These are phyloP conservation scores for Dimocarpus longan DNA, from an alignment of 345 rosid genomes.

Conservation along the genomic window DNA sequence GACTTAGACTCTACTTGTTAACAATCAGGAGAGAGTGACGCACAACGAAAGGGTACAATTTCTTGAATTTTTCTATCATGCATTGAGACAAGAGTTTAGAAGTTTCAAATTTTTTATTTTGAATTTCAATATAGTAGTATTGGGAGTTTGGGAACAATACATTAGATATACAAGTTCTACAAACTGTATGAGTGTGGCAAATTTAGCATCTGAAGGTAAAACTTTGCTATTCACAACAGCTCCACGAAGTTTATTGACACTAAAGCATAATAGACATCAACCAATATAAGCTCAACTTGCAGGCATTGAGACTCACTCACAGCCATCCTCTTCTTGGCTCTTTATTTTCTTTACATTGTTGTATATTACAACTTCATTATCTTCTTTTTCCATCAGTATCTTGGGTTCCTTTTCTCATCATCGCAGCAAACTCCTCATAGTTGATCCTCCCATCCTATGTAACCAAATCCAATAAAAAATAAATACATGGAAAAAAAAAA, in stretches of 20 bases:
- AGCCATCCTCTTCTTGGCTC: neutral
- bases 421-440: slow-evolving; percentile 66
- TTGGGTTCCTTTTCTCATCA: slow-evolving; percentile 71
- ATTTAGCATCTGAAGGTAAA: no score
- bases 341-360: neutral
- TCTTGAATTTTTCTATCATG: no score
- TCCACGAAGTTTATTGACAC: neutral
- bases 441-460: slow-evolving; percentile 74
- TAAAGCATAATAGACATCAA: neutral
- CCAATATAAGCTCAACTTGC: slow-evolving; percentile 6
- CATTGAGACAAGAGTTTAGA: neutral
- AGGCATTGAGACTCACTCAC: neutral
- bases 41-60: no score
- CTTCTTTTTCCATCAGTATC: slow-evolving; percentile 27
- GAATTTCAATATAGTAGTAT: no score
- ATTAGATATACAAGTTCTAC: no score
- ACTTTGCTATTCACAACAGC: neutral
- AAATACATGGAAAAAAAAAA: neutral
- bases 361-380: neutral
- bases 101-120: no score
- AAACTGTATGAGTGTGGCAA: no score
- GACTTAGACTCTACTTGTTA: no score
- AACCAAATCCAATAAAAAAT: slow-evolving; percentile 1
- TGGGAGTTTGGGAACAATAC: no score
- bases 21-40: no score